A percentile compares a stretch with the other conserved stretches of the same genome.
These are phyloP conservation scores for Calycina marina DNA, from an alignment of 2,329 filamentous ascomycete genomes.

Conservation along the genomic window DNA sequence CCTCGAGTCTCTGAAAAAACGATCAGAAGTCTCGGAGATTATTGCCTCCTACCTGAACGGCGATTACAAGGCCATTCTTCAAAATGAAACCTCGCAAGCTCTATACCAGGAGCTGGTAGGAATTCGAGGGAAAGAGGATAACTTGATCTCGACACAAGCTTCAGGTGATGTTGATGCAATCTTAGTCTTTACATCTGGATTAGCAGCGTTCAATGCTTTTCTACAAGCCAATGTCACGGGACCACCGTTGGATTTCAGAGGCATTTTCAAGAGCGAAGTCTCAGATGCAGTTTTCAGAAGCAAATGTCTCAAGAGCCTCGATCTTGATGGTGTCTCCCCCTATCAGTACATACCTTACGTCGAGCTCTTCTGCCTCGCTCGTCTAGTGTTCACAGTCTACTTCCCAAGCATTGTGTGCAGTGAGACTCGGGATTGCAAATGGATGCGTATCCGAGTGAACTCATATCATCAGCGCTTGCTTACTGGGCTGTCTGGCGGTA, in stretches of 20 bases:
- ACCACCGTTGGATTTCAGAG: conserved; percentile 49
- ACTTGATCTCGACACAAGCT: conserved; percentile 6
- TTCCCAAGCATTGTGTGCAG: conserved; percentile 17
- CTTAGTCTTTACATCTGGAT: conserved; percentile 31
- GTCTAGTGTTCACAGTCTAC: conserved; percentile 29
- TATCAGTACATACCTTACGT: conserved; percentile 75
- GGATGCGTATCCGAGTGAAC: conserved; percentile 47
- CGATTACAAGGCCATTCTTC: conserved; percentile 19
- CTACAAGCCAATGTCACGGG: conserved; percentile 81
- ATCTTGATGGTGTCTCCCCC: conserved; percentile 71
- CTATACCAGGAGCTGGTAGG: conserved; percentile 14
- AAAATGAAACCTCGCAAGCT: conserved; percentile 15
- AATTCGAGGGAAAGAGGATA: conserved; percentile 1
- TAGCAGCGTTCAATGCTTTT: conserved; percentile 63
- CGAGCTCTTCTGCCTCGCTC: conserved; percentile 68
- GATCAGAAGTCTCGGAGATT: conserved; percentile 14
- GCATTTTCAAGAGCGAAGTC: conserved; percentile 23
- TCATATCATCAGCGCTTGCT: conserved; percentile 59
- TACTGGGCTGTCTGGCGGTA: conserved; percentile 15
- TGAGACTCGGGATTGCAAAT: conserved; percentile 25
- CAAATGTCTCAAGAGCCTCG: conserved; percentile 52
- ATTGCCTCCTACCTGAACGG: conserved; percentile 17
- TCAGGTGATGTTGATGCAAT: conserved; percentile 7
- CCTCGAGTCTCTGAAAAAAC: conserved; percentile 15
- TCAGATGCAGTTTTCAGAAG: conserved; percentile 24